Conservation (phyloP, 2,329 filamentous ascomycete genomes). For the Alternaria sp. region DNA sequence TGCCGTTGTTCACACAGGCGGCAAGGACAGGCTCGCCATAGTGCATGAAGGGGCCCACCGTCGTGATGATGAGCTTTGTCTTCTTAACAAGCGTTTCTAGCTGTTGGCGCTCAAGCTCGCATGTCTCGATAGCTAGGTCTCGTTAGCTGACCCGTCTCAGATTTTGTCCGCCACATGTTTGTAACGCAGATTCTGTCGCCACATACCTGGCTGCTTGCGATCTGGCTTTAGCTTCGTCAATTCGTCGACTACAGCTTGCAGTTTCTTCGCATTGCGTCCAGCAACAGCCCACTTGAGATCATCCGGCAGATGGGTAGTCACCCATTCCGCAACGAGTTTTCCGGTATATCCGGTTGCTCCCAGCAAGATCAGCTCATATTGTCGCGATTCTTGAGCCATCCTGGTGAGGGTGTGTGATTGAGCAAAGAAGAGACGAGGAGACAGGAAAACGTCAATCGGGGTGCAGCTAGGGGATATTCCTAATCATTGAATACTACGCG, state of each 20-base stretch:
- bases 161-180: neutral
- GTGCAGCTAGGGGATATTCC: slow-evolving; percentile 14
- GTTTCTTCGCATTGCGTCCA: slow-evolving; percentile 78
- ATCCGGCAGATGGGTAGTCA: slow-evolving; percentile 72
- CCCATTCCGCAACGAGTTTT: slow-evolving; percentile 75
- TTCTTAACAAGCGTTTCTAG: slow-evolving; percentile 60
- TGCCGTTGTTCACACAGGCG: slow-evolving; percentile 68
- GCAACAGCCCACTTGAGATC: slow-evolving; percentile 87
- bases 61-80: slow-evolving; percentile 66
- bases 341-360: slow-evolving; percentile 86
- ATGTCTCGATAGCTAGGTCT: slow-evolving; percentile 48
- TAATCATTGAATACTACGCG: slow-evolving; percentile 14
- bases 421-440: slow-evolving; percentile 13
- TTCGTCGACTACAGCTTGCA: slow-evolving; percentile 71
- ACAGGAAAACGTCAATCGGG: neutral
- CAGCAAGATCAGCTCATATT: slow-evolving; percentile 71
- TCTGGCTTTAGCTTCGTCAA: slow-evolving; percentile 72
- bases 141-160: slow-evolving; percentile 1
- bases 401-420: slow-evolving; percentile 5
- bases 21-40: slow-evolving; percentile 70
- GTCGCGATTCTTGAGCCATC: slow-evolving; percentile 46
- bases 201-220: slow-evolving; percentile 70
- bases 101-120: slow-evolving; percentile 56
- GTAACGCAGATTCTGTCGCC: neutral
- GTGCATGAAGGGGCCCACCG: slow-evolving; percentile 67